A percentile compares a stretch with the other conserved stretches of the same genome.
Evolutionary conservation across 441 rosid genomes (phyloP).

Genomic region (Cnidoscolus chayamansa): DNA sequence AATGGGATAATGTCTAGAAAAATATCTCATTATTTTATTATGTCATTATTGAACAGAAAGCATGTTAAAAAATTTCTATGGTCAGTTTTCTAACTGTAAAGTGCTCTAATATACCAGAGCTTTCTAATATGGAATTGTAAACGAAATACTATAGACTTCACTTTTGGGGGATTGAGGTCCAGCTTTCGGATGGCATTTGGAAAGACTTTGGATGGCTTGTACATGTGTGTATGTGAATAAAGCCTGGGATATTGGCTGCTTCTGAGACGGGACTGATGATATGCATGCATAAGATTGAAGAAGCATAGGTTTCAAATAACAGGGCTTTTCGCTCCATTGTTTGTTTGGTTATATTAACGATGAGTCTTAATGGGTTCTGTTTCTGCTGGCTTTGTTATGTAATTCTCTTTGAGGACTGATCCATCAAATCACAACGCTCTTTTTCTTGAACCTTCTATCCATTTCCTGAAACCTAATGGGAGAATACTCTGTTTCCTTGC

Average conservation of each 20-base stretch:
- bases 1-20: background rate
- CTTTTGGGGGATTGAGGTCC: background rate
- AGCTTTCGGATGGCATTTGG: background rate
- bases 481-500: background rate
- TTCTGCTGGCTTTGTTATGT: background rate
- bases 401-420: background rate
- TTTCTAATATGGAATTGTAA: background rate
- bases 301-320: background rate
- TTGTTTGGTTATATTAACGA: background rate
- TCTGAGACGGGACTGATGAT: background rate
- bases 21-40: background rate
- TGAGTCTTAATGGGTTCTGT: background rate
- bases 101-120: background rate
- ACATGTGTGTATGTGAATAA: background rate
- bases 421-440: background rate
- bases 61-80: background rate
- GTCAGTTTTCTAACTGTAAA: background rate
- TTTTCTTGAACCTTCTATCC: background rate
- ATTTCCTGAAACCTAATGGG: background rate
- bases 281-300: background rate
- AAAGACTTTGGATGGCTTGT: background rate
- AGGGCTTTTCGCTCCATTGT: background rate
- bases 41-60: background rate
- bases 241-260: background rate
- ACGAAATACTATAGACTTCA: background rate